Evolutionary conservation across 257 asterid species (phyloP), one percentile per base, ranked within the genome.

Genomic region (Scutellaria galericulata): DNA sequence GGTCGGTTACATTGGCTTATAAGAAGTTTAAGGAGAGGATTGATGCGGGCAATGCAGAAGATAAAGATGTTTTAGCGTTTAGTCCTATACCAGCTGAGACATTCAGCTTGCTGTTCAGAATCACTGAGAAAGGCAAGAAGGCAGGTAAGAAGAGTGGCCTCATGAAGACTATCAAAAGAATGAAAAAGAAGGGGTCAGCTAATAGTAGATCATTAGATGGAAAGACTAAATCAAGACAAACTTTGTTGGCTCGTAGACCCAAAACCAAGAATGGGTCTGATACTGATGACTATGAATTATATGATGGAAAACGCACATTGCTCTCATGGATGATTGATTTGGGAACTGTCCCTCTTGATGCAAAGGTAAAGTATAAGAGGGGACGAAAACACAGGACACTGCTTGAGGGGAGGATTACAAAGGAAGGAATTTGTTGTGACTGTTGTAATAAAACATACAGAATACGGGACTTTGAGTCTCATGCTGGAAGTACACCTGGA

Each of bases 1-100:
- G 99, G 99, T 95, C 99, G 3, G 84, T 84, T 74, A 95, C 98
- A 24, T 77, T 84, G 83, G 99, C 99, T 13, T 95, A 95, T 80
- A 82, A 51, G 66, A 83, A 75, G 82, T 80, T 95, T 20, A 85
- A 90, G 81, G 63, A 79, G 81, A 90, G 44, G 86, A 82, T 90
- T 73, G 98, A 88, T 45, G 60, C 52, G 44, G 98, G 96, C 46
- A 75, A n/a, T 8, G 97, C 89, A 40, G 88, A 83, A 8, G 84
- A 65, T 7, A 66, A 5, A 68, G 96, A 88, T 54, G 58, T 66
- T 35, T 79, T 82, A 47, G 93, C 85, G 51, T 95, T 92, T 80
- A 77, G 66, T 67, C 82, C 81, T 22, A 88, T 92, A 52, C 92
- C 98, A 5, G 93, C 79, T 60, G 96, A 95, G 81, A 80, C 77